Conservation (phyloP, 208 protist species). For the Trypanosoma vivax region DNA sequence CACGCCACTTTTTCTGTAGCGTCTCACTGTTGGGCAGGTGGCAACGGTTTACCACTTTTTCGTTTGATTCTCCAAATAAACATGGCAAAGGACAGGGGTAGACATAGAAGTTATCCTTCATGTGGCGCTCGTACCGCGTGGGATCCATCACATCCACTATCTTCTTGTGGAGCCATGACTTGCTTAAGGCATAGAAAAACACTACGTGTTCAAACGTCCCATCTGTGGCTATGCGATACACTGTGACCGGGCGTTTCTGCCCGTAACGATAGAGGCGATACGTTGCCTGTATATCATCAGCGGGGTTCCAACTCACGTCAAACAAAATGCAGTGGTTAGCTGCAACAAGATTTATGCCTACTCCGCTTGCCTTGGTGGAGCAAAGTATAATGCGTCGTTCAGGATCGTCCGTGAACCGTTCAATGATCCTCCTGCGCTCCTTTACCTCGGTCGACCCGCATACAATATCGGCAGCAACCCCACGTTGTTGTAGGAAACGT, state of each 20-base stretch:
- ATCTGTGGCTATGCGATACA: constrained; percentile 90
- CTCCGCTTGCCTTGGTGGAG: constrained; percentile 87
- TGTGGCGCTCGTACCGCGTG: constrained; percentile 60
- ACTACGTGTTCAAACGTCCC: constrained; percentile 92
- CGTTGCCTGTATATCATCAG: constrained; percentile 88
- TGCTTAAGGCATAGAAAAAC: constrained; percentile 78
- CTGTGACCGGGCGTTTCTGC: constrained; percentile 77
- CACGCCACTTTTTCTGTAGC: constrained; percentile 8
- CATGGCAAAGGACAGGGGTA: constrained; percentile 62
- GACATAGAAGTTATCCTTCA: constrained; percentile 59
- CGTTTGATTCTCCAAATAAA: constrained; percentile 10
- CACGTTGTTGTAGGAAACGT: constrained; percentile 26
- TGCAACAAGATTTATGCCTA: constrained; percentile 90
- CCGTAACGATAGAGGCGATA: constrained; percentile 93
- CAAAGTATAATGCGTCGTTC: constrained; percentile 72
- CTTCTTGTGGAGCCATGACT: constrained; percentile 84
- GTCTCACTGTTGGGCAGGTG: constrained; percentile 15
- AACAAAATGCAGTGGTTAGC: constrained; percentile 94
- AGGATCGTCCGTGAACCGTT: constrained; percentile 48
- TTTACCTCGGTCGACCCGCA: constrained; percentile 30
- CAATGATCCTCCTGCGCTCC: constrained; percentile 45
- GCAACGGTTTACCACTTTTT: background rate
- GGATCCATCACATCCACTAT: constrained; percentile 75
- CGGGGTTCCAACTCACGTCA: constrained; percentile 92
- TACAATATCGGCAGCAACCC: constrained; percentile 28